These are phyloP conservation scores for Phytophthora quininea DNA, from an alignment of 352 stramenopile species.

Conservation along the genomic window DNA sequence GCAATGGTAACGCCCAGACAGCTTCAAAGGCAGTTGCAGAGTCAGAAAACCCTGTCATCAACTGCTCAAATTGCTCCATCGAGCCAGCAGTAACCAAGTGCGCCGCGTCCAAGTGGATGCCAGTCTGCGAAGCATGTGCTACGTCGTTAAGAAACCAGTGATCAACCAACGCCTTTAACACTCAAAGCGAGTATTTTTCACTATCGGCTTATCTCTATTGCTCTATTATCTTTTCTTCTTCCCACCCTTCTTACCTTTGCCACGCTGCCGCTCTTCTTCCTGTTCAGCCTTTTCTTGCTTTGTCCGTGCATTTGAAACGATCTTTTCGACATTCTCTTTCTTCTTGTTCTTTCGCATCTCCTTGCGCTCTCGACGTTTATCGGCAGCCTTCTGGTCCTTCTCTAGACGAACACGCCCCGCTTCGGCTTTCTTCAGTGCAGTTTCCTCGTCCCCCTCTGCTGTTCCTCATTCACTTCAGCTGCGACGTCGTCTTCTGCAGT, in stretches of 20 bases:
- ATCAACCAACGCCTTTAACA: slow-evolving; percentile 1
- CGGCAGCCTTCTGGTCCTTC: slow-evolving; percentile 79
- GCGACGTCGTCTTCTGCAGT: slow-evolving; percentile 14
- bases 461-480: slow-evolving; percentile 20
- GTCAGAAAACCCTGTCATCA: slow-evolving; percentile 55
- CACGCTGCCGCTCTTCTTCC: slow-evolving; percentile 34
- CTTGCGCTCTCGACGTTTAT: slow-evolving; percentile 83
- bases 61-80: slow-evolving; percentile 66
- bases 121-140: slow-evolving; percentile 69
- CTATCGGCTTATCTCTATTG: neutral
- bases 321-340: slow-evolving; percentile 80
- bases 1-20: too few relatives aligned
- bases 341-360: slow-evolving; percentile 83
- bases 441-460: slow-evolving; percentile 45
- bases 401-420: slow-evolving; percentile 61
- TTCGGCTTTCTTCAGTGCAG: slow-evolving; percentile 34
- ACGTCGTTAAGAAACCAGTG: slow-evolving; percentile 45
- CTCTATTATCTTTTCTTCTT: slow-evolving; percentile 38
- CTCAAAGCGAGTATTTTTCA: neutral
- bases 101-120: slow-evolving; percentile 87
- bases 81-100: slow-evolving; percentile 75
- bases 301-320: slow-evolving; percentile 47
- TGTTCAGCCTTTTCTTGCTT: slow-evolving; percentile 49
- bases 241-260: slow-evolving; percentile 45
- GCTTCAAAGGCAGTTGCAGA: slow-evolving; percentile 7